Evolutionary conservation across 2,329 filamentous ascomycete species (phyloP).

Genomic region (Sclerotinia minor): DNA sequence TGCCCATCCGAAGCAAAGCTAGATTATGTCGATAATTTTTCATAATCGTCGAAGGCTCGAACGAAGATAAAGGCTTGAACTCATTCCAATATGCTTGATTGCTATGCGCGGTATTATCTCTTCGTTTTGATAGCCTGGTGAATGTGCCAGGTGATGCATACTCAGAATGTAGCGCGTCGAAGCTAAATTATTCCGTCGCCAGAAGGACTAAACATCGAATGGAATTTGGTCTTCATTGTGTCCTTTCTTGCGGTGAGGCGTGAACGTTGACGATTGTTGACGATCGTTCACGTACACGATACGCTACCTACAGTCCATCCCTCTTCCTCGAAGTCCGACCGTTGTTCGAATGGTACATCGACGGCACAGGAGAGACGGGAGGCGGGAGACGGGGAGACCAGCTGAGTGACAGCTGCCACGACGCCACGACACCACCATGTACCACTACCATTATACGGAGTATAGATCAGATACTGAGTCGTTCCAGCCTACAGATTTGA

Average conservation of each 20-base stretch:
- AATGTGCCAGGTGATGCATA: not conserved
- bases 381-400: too few relatives aligned
- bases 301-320: not conserved
- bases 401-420: not conserved
- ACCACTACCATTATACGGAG: too few relatives aligned
- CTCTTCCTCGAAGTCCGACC: not conserved
- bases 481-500: not conserved
- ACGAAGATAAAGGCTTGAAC: too few relatives aligned
- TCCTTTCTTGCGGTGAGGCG: not conserved
- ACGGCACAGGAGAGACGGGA: not conserved
- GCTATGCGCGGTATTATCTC: not conserved
- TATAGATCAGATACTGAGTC: not conserved
- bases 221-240: not conserved
- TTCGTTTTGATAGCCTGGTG: not conserved
- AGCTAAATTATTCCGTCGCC: not conserved
- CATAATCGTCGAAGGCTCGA: not conserved
- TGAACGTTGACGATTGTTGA: too few relatives aligned
- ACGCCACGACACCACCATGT: not conserved
- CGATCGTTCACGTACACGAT: not conserved
- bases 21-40: not conserved
- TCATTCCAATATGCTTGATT: too few relatives aligned
- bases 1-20: slow-evolving; percentile 2
- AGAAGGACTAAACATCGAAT: not conserved
- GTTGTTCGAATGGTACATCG: not conserved
- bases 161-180: not conserved